phyloP scores from a whole-genome alignment of 148 eudicot genomes.

The Rhododendron henanense region DNA sequence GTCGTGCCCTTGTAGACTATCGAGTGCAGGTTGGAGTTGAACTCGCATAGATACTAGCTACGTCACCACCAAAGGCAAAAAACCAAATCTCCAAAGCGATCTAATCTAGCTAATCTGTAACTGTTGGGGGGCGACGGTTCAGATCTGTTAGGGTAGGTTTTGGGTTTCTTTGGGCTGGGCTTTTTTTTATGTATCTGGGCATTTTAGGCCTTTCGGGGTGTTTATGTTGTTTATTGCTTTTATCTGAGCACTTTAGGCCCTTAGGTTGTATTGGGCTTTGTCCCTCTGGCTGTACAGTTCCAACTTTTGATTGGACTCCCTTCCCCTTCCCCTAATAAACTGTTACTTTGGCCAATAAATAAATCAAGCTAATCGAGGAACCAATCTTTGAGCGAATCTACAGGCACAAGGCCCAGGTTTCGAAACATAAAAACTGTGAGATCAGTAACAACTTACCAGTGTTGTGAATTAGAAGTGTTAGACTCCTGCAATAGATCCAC shows the following conservation, averaged over 20 bases:
- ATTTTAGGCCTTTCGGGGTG: too few relatives aligned
- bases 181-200: too few relatives aligned
- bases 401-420: background rate
- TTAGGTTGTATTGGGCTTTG: too few relatives aligned
- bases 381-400: background rate
- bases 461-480: background rate
- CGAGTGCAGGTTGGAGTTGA: background rate
- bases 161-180: too few relatives aligned
- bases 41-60: background rate
- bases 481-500: constrained; percentile 17
- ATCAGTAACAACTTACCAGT: constrained; percentile 12
- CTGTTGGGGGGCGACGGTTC: too few relatives aligned
- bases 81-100: background rate
- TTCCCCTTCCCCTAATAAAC: too few relatives aligned
- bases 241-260: too few relatives aligned
- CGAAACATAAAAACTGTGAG: background rate
- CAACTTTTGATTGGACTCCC: too few relatives aligned
- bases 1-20: background rate
- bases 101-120: background rate
- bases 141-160: too few relatives aligned
- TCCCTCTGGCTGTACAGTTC: too few relatives aligned
- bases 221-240: too few relatives aligned
- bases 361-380: background rate
- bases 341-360: too few relatives aligned
- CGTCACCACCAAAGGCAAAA: background rate